phyloP scores from a whole-genome alignment of 140 eudicot species.

The Cichorium intybus region DNA sequence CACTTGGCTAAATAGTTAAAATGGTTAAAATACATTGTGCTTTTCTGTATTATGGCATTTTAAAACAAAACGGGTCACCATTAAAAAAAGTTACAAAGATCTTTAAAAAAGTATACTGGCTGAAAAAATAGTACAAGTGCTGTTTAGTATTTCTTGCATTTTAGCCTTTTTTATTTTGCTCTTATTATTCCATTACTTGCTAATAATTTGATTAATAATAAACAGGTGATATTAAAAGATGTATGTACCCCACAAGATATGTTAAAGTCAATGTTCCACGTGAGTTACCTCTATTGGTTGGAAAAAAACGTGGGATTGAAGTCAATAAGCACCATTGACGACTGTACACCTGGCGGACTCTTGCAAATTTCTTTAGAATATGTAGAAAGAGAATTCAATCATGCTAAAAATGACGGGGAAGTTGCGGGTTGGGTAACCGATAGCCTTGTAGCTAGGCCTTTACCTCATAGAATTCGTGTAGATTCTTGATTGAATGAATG shows the following conservation, averaged over 20 bases:
- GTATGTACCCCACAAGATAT: conserved; percentile 74
- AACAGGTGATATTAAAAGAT: conserved; percentile 82
- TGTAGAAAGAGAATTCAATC: conserved; percentile 73
- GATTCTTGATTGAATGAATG: conserved; percentile 27
- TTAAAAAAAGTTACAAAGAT: no score
- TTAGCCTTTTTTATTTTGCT: background rate
- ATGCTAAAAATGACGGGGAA: conserved; percentile 78
- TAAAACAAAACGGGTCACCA: no score
- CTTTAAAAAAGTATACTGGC: no score
- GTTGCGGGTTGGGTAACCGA: conserved; percentile 82
- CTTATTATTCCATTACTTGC: background rate
- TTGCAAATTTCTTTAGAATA: conserved; percentile 82
- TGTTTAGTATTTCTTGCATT: no score
- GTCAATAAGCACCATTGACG: conserved; percentile 43
- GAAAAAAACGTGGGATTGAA: conserved; percentile 78
- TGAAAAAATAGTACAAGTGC: no score
- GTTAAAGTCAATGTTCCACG: conserved; percentile 89
- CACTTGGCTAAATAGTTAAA: no score
- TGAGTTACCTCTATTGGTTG: conserved; percentile 81
- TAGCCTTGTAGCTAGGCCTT: conserved; percentile 91
- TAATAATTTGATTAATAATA: background rate
- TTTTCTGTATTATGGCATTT: no score
- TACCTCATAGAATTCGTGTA: conserved; percentile 64
- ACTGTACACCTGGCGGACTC: conserved; percentile 79
- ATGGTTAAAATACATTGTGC: no score